Base-by-base conservation (phyloP, 2,329 filamentous ascomycete genomes). In the Corynespora cassiicola region DNA sequence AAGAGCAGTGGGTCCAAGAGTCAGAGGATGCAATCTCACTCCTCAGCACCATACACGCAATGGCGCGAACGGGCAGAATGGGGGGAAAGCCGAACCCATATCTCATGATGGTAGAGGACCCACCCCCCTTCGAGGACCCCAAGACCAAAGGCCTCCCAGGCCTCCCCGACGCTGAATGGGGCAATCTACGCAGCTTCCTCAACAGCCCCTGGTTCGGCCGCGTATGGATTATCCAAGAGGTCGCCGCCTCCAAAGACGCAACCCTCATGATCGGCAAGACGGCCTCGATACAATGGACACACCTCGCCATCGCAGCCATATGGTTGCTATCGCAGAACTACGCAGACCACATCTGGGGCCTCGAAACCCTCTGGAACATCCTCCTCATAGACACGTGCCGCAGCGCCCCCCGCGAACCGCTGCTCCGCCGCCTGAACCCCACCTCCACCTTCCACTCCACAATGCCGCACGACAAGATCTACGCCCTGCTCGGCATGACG, bases 391-490 rank as follows among this genome's bases (percentile, higher is more conserved):
- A 39, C 9, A 27, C 23, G 9, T 39, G 36, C 16, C 29, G 23
- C 15, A 28, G 15, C n/a, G 6, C 15, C 12, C 32, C 16, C 15
- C 5, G 6, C 3, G 6, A 12, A n/a, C 12, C 37, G 3, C 18
- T 40, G 24, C 15, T 35, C 20, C 24, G 10, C 6, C 28, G 31
- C 21, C 6, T 40, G 10, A 15, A 7, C 12, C 19, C 25, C 5
- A 24, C 23, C n/a, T 16, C 25, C 6, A 25, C 25, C 5, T 40
- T 40, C 22, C 14, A 37, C 5, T 23, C 28, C 7, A 31, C 39
- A 6, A n/a, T 42, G 9, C 32, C 32, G 6, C 39, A 42, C 22
- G 33, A 42, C 17, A 42, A 42, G 21, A 37, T 42, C n/a, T 42
- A 24, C 30, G 39, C 39, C 8, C 16, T 31, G 19, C 30, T 42